A percentile compares a stretch with the other conserved stretches of the same genome.
phyloP scores from a whole-genome alignment of 2,329 filamentous ascomycete species.

The Fusarium piperis region DNA sequence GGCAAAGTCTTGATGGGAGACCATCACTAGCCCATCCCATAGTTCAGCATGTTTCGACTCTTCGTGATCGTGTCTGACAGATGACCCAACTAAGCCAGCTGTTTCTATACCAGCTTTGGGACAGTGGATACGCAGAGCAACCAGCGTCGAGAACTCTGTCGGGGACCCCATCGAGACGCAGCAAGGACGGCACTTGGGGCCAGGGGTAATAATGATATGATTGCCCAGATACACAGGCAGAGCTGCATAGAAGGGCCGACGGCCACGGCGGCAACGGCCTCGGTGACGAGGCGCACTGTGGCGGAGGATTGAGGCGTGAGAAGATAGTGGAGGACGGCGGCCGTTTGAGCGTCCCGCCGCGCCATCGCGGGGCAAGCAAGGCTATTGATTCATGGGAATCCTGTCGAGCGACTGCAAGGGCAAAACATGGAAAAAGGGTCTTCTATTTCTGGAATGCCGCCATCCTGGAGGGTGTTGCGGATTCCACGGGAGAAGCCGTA shows the following conservation, averaged over 20 bases:
- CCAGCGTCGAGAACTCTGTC: constrained; percentile 13
- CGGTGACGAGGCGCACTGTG: constrained; percentile 11
- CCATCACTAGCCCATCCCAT: neutral
- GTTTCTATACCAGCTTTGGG: constrained; percentile 25
- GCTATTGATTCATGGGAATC: constrained; percentile 17
- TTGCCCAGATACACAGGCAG: constrained; percentile 3
- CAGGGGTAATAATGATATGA: constrained; percentile 23
- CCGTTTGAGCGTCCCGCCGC: neutral
- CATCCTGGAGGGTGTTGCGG: constrained; percentile 7
- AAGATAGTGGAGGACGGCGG: constrained; percentile 8
- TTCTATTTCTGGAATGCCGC: constrained; percentile 32
- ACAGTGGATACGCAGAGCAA: constrained; percentile 26
- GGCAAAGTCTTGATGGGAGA: constrained; percentile 1
- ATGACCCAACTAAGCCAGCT: constrained; percentile 10
- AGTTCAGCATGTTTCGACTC: constrained; percentile 20
- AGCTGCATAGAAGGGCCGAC: constrained; percentile 16
- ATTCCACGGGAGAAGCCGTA: constrained; percentile 8
- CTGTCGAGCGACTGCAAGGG: constrained; percentile 11
- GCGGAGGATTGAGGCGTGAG: constrained; percentile 8
- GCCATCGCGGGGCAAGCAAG: constrained; percentile 7
- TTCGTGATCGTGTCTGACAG: constrained; percentile 10
- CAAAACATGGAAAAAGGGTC: neutral
- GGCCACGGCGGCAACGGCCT: constrained; percentile 14
- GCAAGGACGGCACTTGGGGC: constrained; percentile 31
- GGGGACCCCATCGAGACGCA: constrained; percentile 17